Percentiles rank a stretch among this genome's conserved stretches.
phyloP scores from a whole-genome alignment of 345 rosid species.

The Gossypium stocksii region DNA sequence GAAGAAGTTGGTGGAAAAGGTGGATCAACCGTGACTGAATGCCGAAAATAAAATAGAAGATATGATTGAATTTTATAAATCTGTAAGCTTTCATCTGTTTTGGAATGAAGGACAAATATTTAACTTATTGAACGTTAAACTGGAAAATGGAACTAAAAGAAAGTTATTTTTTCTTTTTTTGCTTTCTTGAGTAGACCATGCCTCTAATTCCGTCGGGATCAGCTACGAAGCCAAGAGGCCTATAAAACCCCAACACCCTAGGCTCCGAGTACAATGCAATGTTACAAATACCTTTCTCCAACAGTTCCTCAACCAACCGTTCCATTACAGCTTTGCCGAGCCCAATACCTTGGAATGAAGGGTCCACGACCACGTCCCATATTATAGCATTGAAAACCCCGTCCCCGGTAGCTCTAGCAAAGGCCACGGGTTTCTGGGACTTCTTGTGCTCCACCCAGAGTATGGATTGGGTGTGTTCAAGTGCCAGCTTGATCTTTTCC shows the following conservation, averaged over 20 bases:
- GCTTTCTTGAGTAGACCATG: conserved; percentile 76
- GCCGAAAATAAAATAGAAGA: no score
- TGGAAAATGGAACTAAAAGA: not conserved
- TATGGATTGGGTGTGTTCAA: conserved; percentile 65
- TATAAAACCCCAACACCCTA: conserved; percentile 79
- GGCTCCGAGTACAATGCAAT: conserved; percentile 88
- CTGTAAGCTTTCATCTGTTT: not conserved
- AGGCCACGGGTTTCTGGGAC: conserved; percentile 70
- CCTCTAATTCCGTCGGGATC: conserved; percentile 94
- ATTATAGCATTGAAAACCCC: conserved; percentile 90
- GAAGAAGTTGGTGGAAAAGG: not conserved
- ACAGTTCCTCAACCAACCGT: conserved; percentile 56
- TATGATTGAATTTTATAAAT: not conserved
- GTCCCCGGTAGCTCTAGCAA: conserved; percentile 87
- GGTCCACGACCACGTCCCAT: conserved; percentile 98
- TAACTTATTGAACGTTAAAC: not conserved
- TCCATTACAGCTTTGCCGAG: conserved; percentile 89
- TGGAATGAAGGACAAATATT: not conserved
- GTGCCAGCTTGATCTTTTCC: conserved; percentile 56
- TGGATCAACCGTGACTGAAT: no score
- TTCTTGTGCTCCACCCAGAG: conserved; percentile 63
- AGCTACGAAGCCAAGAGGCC: conserved; percentile 84
- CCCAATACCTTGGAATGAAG: conserved; percentile 76
- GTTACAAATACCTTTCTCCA: conserved; percentile 56
- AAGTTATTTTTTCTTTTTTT: conserved; percentile 34